Conservation (phyloP, 129 eudicot species). For the Logfia minima region DNA sequence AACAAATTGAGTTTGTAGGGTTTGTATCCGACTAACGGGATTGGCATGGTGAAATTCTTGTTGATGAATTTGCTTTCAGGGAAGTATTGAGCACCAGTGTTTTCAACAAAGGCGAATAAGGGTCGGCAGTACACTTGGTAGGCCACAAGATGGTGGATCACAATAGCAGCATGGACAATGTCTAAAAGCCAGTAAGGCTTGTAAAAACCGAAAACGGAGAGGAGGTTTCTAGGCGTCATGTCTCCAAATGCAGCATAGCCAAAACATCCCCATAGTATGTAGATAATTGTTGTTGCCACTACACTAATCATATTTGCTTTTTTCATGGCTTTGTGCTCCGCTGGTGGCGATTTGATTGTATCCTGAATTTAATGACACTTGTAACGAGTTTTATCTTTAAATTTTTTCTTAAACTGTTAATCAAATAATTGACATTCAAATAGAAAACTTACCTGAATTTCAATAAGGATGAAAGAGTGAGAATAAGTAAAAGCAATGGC, state of each 20-base stretch:
- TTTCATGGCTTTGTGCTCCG: conserved; percentile 92
- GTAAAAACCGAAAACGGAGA: conserved; percentile 94
- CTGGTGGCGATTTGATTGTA: conserved; percentile 90
- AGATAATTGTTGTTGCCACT: conserved; percentile 71
- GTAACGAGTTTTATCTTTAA: no score
- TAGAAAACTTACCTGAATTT: conserved; percentile 65
- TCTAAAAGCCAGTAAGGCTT: conserved; percentile 95
- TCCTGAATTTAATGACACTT: conserved; percentile 43
- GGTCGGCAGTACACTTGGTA: conserved; percentile 54
- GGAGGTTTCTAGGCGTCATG: conserved; percentile 81
- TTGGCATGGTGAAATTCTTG: conserved; percentile 51
- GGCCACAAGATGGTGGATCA: conserved; percentile 78
- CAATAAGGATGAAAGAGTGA: conserved; percentile 88
- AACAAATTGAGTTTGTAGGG: conserved; percentile 67
- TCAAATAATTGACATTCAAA: no score
- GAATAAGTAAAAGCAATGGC: conserved; percentile 96
- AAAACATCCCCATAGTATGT: conserved; percentile 94
- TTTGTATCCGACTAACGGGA: conserved; percentile 58
- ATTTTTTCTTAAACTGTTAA: background rate
- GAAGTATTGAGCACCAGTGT: conserved; percentile 36
- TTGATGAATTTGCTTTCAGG: conserved; percentile 72
- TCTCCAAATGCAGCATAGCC: conserved; percentile 99
- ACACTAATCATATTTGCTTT: conserved; percentile 79
- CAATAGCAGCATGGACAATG: conserved; percentile 88
- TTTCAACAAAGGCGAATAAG: conserved; percentile 74